A percentile compares a stretch with the other conserved stretches of the same genome.
phyloP scores from a whole-genome alignment of 2,329 filamentous ascomycete species.

The Penicillium sp. region DNA sequence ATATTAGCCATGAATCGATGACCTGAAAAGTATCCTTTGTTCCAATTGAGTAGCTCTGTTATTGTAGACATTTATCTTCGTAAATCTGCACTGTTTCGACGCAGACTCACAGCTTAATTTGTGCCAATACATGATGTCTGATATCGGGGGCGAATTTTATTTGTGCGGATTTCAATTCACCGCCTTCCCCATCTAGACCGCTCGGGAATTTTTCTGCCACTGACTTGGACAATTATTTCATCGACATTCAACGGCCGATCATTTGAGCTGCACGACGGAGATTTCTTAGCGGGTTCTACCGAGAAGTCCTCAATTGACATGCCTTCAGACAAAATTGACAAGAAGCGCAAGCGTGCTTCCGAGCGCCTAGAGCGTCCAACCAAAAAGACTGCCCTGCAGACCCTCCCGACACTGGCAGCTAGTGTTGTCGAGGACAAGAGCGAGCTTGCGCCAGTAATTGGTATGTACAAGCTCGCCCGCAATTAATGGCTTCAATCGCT shows the following conservation, averaged over 20 bases:
- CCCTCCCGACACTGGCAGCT: conserved; percentile 50
- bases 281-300: conserved; percentile 8
- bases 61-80: background rate
- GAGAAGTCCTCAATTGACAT: conserved; percentile 30
- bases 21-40: conserved; percentile 29
- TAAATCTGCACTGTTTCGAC: background rate
- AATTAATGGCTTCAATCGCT: background rate
- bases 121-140: no score
- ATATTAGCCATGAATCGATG: conserved; percentile 36
- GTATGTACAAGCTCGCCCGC: conserved; percentile 41
- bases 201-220: conserved; percentile 35
- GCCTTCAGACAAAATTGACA: conserved; percentile 48
- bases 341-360: conserved; percentile 59
- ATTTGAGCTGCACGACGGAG: conserved; percentile 18
- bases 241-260: conserved; percentile 18
- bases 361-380: conserved; percentile 52
- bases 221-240: conserved; percentile 32
- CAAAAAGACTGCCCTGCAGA: conserved; percentile 55
- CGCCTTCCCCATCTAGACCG: conserved; percentile 33
- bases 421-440: conserved; percentile 56
- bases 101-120: background rate
- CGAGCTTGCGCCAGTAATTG: conserved; percentile 57
- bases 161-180: conserved; percentile 31
- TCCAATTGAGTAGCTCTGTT: conserved; percentile 3
- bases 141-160: conserved; percentile 17